Conservation (phyloP, 306 rosid species). For the Prunus fruticosa region DNA sequence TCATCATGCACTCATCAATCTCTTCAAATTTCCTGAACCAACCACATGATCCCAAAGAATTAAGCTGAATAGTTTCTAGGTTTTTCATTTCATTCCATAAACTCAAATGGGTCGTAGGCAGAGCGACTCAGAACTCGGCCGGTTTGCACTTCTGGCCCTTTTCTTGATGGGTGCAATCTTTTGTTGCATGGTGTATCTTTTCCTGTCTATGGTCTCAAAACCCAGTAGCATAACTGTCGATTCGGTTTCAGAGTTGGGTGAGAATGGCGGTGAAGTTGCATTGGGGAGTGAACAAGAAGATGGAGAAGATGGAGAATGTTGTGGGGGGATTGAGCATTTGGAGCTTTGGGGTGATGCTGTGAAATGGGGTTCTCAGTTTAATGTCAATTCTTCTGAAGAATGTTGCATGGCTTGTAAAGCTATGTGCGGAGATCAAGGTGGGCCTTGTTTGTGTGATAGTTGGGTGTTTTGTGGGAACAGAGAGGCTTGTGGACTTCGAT, state of each 20-base stretch:
- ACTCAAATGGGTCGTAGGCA: constrained; percentile 71
- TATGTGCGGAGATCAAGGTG: constrained; percentile 46
- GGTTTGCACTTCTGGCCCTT: constrained; percentile 41
- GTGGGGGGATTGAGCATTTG: constrained; percentile 61
- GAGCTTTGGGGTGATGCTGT: constrained; percentile 84
- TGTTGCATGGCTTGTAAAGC: constrained; percentile 68
- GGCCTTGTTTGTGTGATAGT: constrained; percentile 59
- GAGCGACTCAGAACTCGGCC: constrained; percentile 48
- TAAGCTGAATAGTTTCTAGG: constrained; percentile 22
- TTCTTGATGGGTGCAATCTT: constrained; percentile 55
- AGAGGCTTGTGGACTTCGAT: constrained; percentile 62
- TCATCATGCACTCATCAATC: neutral
- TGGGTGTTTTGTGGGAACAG: constrained; percentile 77
- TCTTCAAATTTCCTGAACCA: neutral
- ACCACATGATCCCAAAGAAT: neutral
- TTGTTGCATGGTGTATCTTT: constrained; percentile 49
- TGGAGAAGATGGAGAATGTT: constrained; percentile 34
- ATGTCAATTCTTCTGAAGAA: constrained; percentile 55
- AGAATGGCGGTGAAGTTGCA: neutral
- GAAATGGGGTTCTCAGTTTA: constrained; percentile 65
- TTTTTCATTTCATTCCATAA: constrained; percentile 3
- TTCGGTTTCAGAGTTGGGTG: constrained; percentile 12
- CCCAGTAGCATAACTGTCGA: neutral
- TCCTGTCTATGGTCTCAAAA: constrained; percentile 23
- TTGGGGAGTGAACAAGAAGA: constrained; percentile 12